Evolutionary conservation across 2,329 filamentous ascomycete genomes (phyloP).

Genomic region (Neofusicoccum sp.): DNA sequence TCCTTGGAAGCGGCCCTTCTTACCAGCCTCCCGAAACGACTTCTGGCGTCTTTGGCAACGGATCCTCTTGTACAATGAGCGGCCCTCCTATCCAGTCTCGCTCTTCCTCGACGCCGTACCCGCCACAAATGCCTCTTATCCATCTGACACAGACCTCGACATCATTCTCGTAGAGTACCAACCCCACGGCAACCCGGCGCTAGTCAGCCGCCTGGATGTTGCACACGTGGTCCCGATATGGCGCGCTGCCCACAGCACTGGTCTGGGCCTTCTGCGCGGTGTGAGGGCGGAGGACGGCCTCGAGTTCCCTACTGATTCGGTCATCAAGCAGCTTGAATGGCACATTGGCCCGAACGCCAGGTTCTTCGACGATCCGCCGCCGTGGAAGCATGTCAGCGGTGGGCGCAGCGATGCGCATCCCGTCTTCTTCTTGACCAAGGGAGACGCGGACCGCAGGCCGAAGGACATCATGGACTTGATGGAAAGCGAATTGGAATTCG

Average conservation of each 20-base stretch:
- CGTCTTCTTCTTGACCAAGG: neutral
- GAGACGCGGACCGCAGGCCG: neutral
- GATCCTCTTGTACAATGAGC: neutral
- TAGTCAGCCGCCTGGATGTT: neutral
- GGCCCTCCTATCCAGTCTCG: neutral
- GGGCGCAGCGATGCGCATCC: neutral
- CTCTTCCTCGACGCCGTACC: neutral
- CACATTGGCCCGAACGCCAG: neutral
- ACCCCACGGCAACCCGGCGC: neutral
- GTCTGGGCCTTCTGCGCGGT: too few relatives aligned
- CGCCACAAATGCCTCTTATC: too few relatives aligned
- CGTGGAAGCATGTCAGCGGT: neutral
- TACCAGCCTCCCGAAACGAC: neutral
- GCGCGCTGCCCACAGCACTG: neutral
- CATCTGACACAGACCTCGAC: too few relatives aligned
- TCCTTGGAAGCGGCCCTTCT: neutral
- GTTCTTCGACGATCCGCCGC: neutral
- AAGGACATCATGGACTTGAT: neutral
- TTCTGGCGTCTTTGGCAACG: slow-evolving; percentile 8
- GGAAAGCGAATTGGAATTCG: neutral
- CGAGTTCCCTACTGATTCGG: neutral
- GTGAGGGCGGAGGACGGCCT: too few relatives aligned
- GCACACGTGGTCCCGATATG: neutral
- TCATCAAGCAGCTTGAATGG: neutral
- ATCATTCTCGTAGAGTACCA: neutral